Evolutionary conservation across 208 protist species (phyloP).

Genomic region (Herpetomonas samuelpessoai): DNA sequence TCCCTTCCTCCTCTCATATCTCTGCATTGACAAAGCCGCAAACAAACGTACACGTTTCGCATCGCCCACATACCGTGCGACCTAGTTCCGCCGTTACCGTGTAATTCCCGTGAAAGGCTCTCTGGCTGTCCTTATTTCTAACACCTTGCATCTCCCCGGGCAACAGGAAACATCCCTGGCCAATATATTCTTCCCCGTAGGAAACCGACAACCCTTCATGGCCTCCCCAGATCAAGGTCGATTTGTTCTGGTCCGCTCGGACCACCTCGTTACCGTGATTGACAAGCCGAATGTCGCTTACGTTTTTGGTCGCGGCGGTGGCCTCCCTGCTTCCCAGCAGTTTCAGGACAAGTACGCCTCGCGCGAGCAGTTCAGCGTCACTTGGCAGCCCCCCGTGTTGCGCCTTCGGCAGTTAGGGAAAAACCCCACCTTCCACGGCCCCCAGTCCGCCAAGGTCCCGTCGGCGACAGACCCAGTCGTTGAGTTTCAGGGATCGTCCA

Average conservation of each 20-base stretch:
- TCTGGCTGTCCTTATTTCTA: too few relatives aligned
- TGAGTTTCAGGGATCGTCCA: too few relatives aligned
- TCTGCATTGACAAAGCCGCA: too few relatives aligned
- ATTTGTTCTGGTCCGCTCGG: conserved; percentile 65
- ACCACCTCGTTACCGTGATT: conserved; percentile 40
- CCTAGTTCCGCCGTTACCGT: too few relatives aligned
- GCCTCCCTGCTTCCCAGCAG: conserved; percentile 42
- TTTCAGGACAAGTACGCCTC: conserved; percentile 62
- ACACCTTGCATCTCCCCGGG: too few relatives aligned
- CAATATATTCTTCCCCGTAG: too few relatives aligned
- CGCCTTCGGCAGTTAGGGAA: conserved; percentile 41
- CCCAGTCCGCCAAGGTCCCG: conserved; percentile 22
- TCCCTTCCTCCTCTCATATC: too few relatives aligned
- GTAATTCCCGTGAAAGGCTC: too few relatives aligned
- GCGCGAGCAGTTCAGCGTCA: conserved; percentile 48
- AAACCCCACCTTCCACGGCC: conserved; percentile 66
- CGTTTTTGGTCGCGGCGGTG: conserved; percentile 39
- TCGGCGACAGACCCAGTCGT: background rate
- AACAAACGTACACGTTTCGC: too few relatives aligned
- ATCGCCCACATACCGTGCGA: too few relatives aligned
- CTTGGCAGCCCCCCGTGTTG: conserved; percentile 38
- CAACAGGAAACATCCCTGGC: too few relatives aligned
- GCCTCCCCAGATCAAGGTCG: conserved; percentile 19
- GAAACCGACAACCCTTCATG: too few relatives aligned
- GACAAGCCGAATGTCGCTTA: conserved; percentile 31